These are phyloP conservation scores for Candida sithepensis DNA, from an alignment of 805 yeast species.

Conservation along the genomic window DNA sequence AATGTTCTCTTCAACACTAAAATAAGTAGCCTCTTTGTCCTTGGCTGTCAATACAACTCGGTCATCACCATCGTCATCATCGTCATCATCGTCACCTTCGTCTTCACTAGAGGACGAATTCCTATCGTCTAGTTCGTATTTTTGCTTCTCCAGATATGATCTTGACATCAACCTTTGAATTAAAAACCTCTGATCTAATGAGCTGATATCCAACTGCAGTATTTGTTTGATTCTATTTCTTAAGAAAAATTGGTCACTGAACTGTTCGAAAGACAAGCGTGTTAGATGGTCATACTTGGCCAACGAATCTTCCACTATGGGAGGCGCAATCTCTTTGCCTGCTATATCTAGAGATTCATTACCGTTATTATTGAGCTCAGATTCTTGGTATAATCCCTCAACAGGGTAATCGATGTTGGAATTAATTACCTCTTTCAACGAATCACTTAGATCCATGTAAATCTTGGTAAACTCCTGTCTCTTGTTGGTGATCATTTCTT, in stretches of 20 bases:
- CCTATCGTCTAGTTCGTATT: constrained; percentile 14
- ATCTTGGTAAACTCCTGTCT: constrained; percentile 20
- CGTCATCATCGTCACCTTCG: constrained; percentile 17
- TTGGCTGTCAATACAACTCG: constrained; percentile 42
- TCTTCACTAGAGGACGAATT: constrained; percentile 3
- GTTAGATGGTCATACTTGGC: constrained; percentile 28
- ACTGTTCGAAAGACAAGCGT: constrained; percentile 30
- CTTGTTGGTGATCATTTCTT: constrained; percentile 11
- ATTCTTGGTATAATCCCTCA: constrained; percentile 37
- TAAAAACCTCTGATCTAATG: constrained; percentile 43
- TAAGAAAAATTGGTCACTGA: constrained; percentile 34
- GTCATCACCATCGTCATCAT: constrained; percentile 23
- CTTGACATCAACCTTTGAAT: constrained; percentile 70
- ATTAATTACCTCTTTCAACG: constrained; percentile 39
- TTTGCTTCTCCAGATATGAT: constrained; percentile 49
- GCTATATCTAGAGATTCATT: too few relatives aligned
- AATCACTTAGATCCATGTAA: constrained; percentile 26
- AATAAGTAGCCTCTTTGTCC: constrained; percentile 48
- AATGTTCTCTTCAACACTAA: constrained; percentile 38
- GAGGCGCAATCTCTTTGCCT: neutral
- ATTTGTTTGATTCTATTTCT: constrained; percentile 49
- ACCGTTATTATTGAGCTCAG: constrained; percentile 10
- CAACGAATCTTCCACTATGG: constrained; percentile 6
- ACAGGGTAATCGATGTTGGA: constrained; percentile 47
- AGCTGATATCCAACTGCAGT: constrained; percentile 36